Base-by-base conservation (phyloP, 441 rosid genomes). In the Mallotus repandus region DNA sequence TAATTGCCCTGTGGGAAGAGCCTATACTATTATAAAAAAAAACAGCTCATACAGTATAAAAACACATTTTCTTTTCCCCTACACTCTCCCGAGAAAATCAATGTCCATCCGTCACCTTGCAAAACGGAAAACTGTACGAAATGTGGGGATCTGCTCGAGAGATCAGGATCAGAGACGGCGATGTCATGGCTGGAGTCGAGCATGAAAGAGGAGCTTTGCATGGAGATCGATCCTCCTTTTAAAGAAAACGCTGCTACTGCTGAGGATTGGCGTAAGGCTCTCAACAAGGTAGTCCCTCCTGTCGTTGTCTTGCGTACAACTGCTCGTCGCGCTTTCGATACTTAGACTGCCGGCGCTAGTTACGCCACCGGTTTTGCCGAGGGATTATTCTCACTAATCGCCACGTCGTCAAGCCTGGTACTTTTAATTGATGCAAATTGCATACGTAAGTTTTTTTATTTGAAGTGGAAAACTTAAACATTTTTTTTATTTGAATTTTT, bases 351-450 rank as follows among this genome's bases (percentile, higher is more conserved):
- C 2, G 88, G 89, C 58, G 87, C 99, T 60, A 83, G 95, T 74
- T 86, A 86, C 43, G 99, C 99, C 61, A 95, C 99, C 16, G 99
- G 99, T 16, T 95, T 95, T 65, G 84, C 69, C 96, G 97, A 60
- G 99, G 99, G 59, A 89, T 95, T 78, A 91, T 95, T 65, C 97
- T 95, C 77, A 96, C 99, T 70, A 96, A 96, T 81, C 99, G 99
- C 59, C 99, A 96, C 65, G 99, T 96, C 48, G 98, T 92, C 77
- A 88, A 91, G 85, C 91, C 98, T 32, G 98, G 98, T 96, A 71
- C 72, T 10, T 22, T 12, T 11, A 22, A 59, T n/a, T 18, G 7
- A 38, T 38, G 41, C 41, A 38, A 3, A 38, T 38, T 38, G 10
- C 45, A 45, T 14, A 29, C 16, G 55, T 58, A 45, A 11, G 57